Evolutionary conservation across 1,284 basidiomycete genomes (phyloP), one percentile per base, ranked within the genome.

Genomic region (Xerocomus alliaceus): DNA sequence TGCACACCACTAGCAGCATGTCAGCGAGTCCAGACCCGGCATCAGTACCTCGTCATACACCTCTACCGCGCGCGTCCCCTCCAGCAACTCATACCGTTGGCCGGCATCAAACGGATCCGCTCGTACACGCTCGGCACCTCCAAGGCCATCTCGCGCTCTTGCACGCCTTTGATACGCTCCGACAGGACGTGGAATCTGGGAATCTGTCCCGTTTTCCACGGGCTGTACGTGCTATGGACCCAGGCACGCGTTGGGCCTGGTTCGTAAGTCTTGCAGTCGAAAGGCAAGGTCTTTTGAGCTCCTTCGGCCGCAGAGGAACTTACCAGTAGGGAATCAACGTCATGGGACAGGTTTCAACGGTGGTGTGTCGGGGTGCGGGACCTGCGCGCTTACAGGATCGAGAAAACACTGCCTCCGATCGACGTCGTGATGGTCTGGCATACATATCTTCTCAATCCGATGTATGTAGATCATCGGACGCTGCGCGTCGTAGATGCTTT

Each of bases 381-480:
- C 49, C 55, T 50, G 7, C 26, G 37, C 26, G 9, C 17, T 4
- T 29, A 17, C 26, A n/a, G 28, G 6, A 39, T 47, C 13, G n/a
- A 29, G 17, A 55, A 29, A 8, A 31, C 18, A 18, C 32, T 55
- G 8, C 54, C 54, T 29, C 54, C 45, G 5, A 51, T 81, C 3
- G 81, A 82, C 49, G 80, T 83, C 4, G 58, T 79, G 26, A 81
- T 82, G 80, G 78, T 81, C 6, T 82, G 81, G 79, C 80, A 82
- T 48, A 67, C 82, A 9, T 83, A 82, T 66, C 68, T 81, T 58
- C 75, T 82, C n/a, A 81, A 78, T 59, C 79, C 79, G 8, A 64
- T 70, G 78, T 78, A 61, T 53, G 75, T 10, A 8, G 7, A 57
- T 41, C 22, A 15, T 35, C n/a, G 9, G 28, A n/a, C n/a, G n/a